Conservation (phyloP, 2,329 filamentous ascomycete genomes). For the Epichloe baconii region DNA sequence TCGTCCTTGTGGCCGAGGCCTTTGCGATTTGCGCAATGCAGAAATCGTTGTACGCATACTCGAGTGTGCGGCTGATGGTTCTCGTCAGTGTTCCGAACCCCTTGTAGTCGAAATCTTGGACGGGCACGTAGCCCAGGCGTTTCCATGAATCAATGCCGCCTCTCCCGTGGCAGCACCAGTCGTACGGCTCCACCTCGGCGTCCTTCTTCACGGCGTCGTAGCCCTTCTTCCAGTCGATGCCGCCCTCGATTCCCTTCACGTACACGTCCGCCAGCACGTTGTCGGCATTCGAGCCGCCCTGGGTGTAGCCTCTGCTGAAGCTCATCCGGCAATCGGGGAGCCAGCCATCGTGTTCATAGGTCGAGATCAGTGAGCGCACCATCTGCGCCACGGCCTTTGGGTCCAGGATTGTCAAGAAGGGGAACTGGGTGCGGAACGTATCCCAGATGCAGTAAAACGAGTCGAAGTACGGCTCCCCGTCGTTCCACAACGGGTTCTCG, state of each 20-base stretch:
- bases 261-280: slow-evolving; percentile 54
- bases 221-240: slow-evolving; percentile 52
- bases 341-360: slow-evolving; percentile 56
- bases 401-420: slow-evolving; percentile 55
- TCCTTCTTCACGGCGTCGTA: slow-evolving; percentile 62
- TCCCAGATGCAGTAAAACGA: slow-evolving; percentile 72
- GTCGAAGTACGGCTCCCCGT: slow-evolving; percentile 58
- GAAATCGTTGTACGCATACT: slow-evolving; percentile 70
- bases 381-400: slow-evolving; percentile 50
- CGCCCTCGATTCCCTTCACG: slow-evolving; percentile 48
- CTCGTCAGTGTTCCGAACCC: slow-evolving; percentile 59
- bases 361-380: slow-evolving; percentile 59
- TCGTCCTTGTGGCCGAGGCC: slow-evolving; percentile 41
- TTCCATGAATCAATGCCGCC: slow-evolving; percentile 65
- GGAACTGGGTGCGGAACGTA: slow-evolving; percentile 54
- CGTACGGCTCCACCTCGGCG: slow-evolving; percentile 54
- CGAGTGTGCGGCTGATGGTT: slow-evolving; percentile 58
- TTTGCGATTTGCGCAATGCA: slow-evolving; percentile 50
- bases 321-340: slow-evolving; percentile 66
- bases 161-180: slow-evolving; percentile 58
- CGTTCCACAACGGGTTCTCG: slow-evolving; percentile 56
- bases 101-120: slow-evolving; percentile 50
- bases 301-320: slow-evolving; percentile 60
- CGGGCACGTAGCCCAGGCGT: slow-evolving; percentile 54
- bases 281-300: slow-evolving; percentile 65